phyloP scores from a whole-genome alignment of 345 rosid genomes.

The Firmiana major region DNA sequence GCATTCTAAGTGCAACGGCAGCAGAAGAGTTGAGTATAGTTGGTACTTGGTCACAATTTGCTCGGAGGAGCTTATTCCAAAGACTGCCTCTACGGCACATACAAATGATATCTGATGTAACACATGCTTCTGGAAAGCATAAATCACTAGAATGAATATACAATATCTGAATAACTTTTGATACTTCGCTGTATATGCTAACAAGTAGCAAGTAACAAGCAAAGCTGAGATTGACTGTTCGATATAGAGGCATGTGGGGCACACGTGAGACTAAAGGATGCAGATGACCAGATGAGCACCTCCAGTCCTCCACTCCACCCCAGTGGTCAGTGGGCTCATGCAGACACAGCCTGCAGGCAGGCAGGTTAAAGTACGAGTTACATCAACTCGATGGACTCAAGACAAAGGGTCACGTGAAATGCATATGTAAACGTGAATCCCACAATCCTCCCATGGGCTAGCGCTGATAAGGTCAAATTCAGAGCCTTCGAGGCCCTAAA shows the following conservation, averaged over 20 bases:
- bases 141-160: too few species aligned
- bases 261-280: too few species aligned
- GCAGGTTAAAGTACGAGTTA: neutral
- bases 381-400: neutral
- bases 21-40: neutral
- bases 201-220: too few species aligned
- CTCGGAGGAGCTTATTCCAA: neutral
- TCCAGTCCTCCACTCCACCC: too few species aligned
- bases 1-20: neutral
- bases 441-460: neutral
- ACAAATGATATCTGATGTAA: too few species aligned
- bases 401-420: neutral
- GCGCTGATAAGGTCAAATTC: neutral
- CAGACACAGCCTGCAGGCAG: neutral
- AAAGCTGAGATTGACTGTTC: neutral
- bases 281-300: too few species aligned
- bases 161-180: too few species aligned
- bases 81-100: too few species aligned
- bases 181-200: too few species aligned
- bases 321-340: neutral
- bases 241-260: neutral
- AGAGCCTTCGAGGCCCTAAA: neutral
- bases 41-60: neutral
- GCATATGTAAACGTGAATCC: neutral
- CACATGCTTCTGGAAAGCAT: too few species aligned